Base-by-base conservation (phyloP, 2,329 filamentous ascomycete genomes). In the Cladosporium sp. region DNA sequence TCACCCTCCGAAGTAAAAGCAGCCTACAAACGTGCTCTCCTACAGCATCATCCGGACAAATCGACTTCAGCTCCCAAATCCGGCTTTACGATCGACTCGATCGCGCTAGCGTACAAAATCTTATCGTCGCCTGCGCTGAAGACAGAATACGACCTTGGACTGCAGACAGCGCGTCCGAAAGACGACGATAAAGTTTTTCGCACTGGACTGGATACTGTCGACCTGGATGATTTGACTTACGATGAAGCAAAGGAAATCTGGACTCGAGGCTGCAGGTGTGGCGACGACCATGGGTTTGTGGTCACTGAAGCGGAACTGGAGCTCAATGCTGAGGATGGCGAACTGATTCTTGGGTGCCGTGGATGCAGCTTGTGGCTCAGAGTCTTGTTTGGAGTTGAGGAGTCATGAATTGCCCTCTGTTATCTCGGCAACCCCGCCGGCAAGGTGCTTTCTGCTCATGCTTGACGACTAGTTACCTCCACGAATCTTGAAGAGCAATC, bases 281-380 rank as follows among this genome's bases (percentile, higher is more conserved):
- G 86, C n/a, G 82, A 84, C 67, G 80, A 82, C 33, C 77, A 76
- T 29, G 86, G 85, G 0, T 89, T 87, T 69, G 63, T 81, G 23
- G 80, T 89, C 7, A 78, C 77, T 0, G 86, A 88, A 72, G 70
- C 76, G 3, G 85, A 88, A 71, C 72, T 89, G 33, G 82, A 82
- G 66, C 74, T 74, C 67, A 83, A 85, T 70, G 79, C 77, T 40
- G 78, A 79, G 59, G 79, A 81, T 68, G 84, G 82, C 28, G 87
- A 89, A 76, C 78, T 89, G 67, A 77, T 87, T 55, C 81, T 86
- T 21, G 86, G 85, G 2, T 89, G 87, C 78, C 79, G 80, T 65
- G 86, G 87, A 40, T 89, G 87, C 76, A 89, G 86, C 80, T 79
- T 89, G 66, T 88, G 85, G 83, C 79, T 88, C 67, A 84, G 84